Conservation (phyloP, 2,329 filamentous ascomycete species). For the Pestalotiopsis sp. region DNA sequence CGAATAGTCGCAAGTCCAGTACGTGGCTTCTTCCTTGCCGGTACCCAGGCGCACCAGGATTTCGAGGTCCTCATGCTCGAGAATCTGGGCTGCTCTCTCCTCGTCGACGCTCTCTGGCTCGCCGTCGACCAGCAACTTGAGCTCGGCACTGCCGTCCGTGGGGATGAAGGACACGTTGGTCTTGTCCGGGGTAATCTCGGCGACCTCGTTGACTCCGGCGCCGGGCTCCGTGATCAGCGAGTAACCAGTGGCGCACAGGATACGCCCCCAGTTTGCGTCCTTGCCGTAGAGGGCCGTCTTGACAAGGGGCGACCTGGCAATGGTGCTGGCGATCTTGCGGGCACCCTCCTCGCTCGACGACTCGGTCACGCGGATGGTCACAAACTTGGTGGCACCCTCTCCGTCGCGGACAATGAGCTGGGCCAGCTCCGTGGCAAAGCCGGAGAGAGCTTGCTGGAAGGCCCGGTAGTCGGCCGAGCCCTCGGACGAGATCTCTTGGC, state of each 20-base stretch:
- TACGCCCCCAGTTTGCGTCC: constrained; percentile 98
- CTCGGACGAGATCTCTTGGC: constrained; percentile 60
- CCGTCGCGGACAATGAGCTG: constrained; percentile 95
- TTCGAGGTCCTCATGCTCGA: constrained; percentile 78
- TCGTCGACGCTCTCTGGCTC: constrained; percentile 83
- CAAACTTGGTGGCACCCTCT: constrained; percentile 97
- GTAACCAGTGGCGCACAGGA: constrained; percentile 93
- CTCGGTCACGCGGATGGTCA: constrained; percentile 84
- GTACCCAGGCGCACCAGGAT: constrained; percentile 76
- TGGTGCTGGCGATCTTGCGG: constrained; percentile 80
- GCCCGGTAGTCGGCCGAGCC: constrained; percentile 66
- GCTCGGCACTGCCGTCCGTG: constrained; percentile 72
- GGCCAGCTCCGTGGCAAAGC: constrained; percentile 81
- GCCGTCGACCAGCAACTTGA: constrained; percentile 77
- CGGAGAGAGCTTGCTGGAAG: constrained; percentile 71
- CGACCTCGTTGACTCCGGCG: constrained; percentile 58
- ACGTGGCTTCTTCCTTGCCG: constrained; percentile 68
- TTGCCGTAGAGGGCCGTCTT: constrained; percentile 97
- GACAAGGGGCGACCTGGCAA: constrained; percentile 89
- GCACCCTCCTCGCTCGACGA: constrained; percentile 71
- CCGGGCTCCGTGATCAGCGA: constrained; percentile 63
- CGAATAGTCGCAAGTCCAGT: constrained; percentile 87
- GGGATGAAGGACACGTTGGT: constrained; percentile 82
- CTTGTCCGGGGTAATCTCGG: constrained; percentile 64
- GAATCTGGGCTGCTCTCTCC: constrained; percentile 73